A percentile compares a stretch with the other conserved stretches of the same genome.
Conservation (phyloP, 2,329 filamentous ascomycete species). For the Penicillium vulpinum region DNA sequence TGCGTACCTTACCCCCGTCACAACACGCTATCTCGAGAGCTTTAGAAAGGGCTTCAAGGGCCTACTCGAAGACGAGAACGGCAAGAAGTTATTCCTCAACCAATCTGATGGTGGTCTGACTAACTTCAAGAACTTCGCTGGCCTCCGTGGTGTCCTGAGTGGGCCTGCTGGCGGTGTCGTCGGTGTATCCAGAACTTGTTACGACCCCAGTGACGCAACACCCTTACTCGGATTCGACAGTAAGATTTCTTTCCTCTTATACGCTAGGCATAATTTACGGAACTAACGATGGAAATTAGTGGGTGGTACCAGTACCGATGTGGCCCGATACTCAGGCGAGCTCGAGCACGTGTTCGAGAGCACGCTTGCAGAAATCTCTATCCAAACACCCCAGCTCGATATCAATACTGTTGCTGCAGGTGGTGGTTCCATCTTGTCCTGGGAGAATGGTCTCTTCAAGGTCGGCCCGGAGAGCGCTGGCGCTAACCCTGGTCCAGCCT, state of each 20-base stretch:
- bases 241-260: not conserved
- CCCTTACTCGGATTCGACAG: conserved; percentile 7
- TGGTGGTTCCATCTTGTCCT: conserved; percentile 70
- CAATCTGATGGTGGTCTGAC: conserved; percentile 67
- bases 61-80: conserved; percentile 57
- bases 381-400: conserved; percentile 73
- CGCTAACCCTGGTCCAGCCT: conserved; percentile 86
- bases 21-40: no score
- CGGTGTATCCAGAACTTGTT: conserved; percentile 85
- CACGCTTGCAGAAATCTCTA: conserved; percentile 82
- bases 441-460: conserved; percentile 82
- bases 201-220: conserved; percentile 66
- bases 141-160: conserved; percentile 80
- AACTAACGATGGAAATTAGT: conserved; percentile 37
- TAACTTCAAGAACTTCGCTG: conserved; percentile 19
- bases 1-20: conserved; percentile 53
- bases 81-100: conserved; percentile 54
- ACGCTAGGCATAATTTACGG: no score
- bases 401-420: conserved; percentile 94
- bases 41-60: conserved; percentile 64
- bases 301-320: conserved; percentile 86
- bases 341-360: conserved; percentile 95
- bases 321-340: conserved; percentile 79
- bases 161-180: conserved; percentile 90
- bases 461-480: conserved; percentile 88